Percentiles rank a stretch among this genome's conserved stretches.
Conservation (phyloP, 2,329 filamentous ascomycete genomes). For the Alternaria postmessia region DNA sequence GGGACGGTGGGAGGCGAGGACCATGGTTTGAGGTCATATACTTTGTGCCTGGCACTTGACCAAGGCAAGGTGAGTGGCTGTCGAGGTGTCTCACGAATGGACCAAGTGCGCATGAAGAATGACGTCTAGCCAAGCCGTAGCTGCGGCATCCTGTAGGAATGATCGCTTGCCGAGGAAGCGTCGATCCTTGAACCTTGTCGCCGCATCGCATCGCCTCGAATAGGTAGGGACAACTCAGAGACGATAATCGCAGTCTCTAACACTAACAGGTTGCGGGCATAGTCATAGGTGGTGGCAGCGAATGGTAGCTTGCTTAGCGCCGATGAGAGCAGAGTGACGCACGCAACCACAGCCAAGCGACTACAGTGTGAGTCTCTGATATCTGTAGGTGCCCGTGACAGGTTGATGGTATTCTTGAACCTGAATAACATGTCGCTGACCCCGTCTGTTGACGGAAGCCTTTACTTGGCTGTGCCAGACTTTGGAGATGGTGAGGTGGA, state of each 20-base stretch:
- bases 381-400: constrained; percentile 1
- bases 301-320: background rate
- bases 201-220: background rate
- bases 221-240: background rate
- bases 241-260: constrained; percentile 1
- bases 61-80: constrained; percentile 20
- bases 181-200: constrained; percentile 7
- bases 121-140: constrained; percentile 19
- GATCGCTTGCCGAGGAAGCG: constrained; percentile 13
- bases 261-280: background rate
- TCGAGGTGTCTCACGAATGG: constrained; percentile 18
- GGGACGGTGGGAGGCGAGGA: constrained; percentile 30
- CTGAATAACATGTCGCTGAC: background rate
- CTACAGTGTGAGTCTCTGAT: background rate
- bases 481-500: background rate
- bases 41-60: constrained; percentile 24
- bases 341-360: background rate
- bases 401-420: background rate
- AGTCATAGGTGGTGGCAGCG: background rate
- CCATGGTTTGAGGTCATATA: constrained; percentile 30
- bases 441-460: background rate
- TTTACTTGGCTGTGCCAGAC: constrained; percentile 1
- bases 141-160: constrained; percentile 5
- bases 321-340: constrained; percentile 2
- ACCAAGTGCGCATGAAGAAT: constrained; percentile 21